These are phyloP conservation scores for Blastobotrys indianensis DNA, from an alignment of 1,139 yeast species.

Conservation along the genomic window DNA sequence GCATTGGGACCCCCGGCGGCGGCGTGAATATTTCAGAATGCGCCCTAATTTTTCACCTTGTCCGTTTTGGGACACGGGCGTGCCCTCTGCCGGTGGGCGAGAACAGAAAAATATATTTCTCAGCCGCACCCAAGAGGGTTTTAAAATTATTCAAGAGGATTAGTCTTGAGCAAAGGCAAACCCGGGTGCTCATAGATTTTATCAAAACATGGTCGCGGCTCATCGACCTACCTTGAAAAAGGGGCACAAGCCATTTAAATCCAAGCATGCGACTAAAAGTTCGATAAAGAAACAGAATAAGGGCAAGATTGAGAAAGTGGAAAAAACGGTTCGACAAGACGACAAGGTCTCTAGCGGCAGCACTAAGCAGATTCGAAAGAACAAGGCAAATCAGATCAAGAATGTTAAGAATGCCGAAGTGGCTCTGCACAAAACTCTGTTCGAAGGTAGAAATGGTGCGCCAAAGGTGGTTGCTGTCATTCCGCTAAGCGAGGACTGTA, in stretches of 20 bases:
- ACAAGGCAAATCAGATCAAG: conserved; percentile 72
- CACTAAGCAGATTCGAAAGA: conserved; percentile 65
- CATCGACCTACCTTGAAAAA: conserved; percentile 81
- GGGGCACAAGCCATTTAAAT: conserved; percentile 83
- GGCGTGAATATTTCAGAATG: no score
- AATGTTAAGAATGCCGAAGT: conserved; percentile 57
- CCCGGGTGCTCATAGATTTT: background rate
- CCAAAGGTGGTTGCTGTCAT: conserved; percentile 79
- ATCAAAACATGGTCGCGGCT: conserved; percentile 13
- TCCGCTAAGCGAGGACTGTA: conserved; percentile 69
- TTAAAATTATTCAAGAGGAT: background rate
- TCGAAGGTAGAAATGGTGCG: conserved; percentile 74
- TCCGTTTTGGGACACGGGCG: no score
- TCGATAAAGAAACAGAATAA: conserved; percentile 70
- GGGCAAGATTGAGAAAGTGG: conserved; percentile 81
- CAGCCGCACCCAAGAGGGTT: no score
- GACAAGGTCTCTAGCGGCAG: conserved; percentile 71
- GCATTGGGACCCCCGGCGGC: no score
- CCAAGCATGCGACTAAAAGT: conserved; percentile 89
- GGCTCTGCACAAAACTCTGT: conserved; percentile 49
- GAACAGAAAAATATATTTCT: no score
- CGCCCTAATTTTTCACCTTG: no score
- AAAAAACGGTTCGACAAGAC: conserved; percentile 56
- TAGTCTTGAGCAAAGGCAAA: background rate
- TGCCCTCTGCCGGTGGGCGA: no score